Conservation (phyloP, 371 early-diverging fungal genomes). For the Mucor sp. region DNA sequence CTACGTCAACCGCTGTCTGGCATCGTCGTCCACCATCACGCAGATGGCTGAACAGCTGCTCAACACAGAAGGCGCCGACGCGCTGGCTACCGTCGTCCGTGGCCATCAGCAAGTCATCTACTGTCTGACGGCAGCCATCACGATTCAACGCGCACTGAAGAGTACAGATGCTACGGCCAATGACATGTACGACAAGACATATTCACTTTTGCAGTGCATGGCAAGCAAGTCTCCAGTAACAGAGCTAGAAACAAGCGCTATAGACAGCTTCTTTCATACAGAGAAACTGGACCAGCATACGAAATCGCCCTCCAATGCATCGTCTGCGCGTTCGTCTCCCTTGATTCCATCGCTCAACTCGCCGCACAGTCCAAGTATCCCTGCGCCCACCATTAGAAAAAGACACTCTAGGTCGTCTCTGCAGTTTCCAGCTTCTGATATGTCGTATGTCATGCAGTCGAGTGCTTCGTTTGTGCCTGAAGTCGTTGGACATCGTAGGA, state of each 20-base stretch:
- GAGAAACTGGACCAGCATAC: constrained; percentile 7
- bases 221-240: constrained; percentile 20
- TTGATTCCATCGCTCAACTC: constrained; percentile 13
- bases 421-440: constrained; percentile 12
- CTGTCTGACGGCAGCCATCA: constrained; percentile 42
- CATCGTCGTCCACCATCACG: constrained; percentile 33
- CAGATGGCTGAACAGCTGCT: constrained; percentile 28
- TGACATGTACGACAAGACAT: constrained; percentile 10
- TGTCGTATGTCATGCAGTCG: constrained; percentile 11
- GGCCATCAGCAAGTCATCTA: constrained; percentile 45
- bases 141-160: constrained; percentile 18
- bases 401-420: constrained; percentile 18
- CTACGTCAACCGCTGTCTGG: constrained; percentile 26
- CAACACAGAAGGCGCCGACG: constrained; percentile 18
- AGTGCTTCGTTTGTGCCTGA: constrained; percentile 5
- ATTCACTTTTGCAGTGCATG: constrained; percentile 7
- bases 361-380: constrained; percentile 21
- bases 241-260: constrained; percentile 9
- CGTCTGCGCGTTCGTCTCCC: constrained; percentile 27
- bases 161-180: neutral
- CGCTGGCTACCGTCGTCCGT: constrained; percentile 27
- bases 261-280: neutral
- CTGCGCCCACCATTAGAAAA: constrained; percentile 14
- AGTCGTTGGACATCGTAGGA: constrained; percentile 10
- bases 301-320: constrained; percentile 23